Evolutionary conservation across 306 rosid species (phyloP), one percentile per base, ranked within the genome.

Genomic region (Prinsepia uniflora): DNA sequence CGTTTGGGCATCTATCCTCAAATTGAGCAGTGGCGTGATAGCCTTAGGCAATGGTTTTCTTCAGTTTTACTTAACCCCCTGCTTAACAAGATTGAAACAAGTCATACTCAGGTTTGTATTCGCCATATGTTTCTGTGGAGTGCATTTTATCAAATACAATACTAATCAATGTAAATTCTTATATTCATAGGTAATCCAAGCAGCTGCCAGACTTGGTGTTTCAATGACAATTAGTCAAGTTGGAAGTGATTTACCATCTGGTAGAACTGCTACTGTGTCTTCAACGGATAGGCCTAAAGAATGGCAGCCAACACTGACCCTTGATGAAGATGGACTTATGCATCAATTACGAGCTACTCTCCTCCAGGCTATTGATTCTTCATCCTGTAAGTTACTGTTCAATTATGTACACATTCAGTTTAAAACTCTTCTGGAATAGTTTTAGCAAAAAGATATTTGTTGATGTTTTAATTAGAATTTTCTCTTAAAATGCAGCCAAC

Each of bases 11-110:
- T 94, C 75, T 90, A 90, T 86, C 97, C 97, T 71, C 92, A 87
- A 79, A 94, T 94, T 72, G 97, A 94, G 82, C 90, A 83, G 79
- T 94, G 98, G 98, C 92, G 89, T 54, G 98, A 94, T 71, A 76
- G 11, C 74, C 96, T 94, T 61, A 89, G 97, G 81, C 97, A 90
- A 68, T 90, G 96, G 98, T 86, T 94, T 77, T 90, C 97, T 75
- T 81, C 86, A 0, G 84, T 84, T 73, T 67, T 94, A 88, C 90
- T 94, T 50, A 87, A 83, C 74, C 95, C 97, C 52, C 84, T 94
- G 69, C 78, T 87, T 63, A 73, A 75, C 76, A 90, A 94, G 90
- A 86, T 87, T 7, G 90, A 94, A 72, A 94, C 83, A 60, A 94
- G 95, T 80, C 95, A 94, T 79, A 55, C 81, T 81, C 92, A 90